Conservation (phyloP, 2,329 filamentous ascomycete genomes). For the Aureobasidium zeae region DNA sequence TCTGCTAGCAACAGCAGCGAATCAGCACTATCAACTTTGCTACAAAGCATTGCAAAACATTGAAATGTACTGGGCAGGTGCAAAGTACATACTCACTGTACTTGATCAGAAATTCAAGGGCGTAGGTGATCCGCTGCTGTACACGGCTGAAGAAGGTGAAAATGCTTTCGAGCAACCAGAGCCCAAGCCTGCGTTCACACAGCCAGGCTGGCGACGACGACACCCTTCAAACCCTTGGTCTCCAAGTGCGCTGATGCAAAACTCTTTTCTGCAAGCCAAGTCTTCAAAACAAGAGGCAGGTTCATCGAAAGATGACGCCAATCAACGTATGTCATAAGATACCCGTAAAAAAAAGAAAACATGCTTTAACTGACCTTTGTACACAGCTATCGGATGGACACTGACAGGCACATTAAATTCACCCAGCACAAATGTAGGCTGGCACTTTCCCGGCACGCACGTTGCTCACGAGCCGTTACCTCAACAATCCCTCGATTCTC, state of each 20-base stretch:
- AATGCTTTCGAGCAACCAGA: constrained; percentile 49
- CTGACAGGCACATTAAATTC: constrained; percentile 83
- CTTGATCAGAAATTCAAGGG: constrained; percentile 82
- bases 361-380: constrained; percentile 18
- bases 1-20: constrained; percentile 68
- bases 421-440: constrained; percentile 70
- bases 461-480: constrained; percentile 19
- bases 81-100: constrained; percentile 77
- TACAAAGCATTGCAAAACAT: constrained; percentile 74
- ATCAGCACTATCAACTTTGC: constrained; percentile 78
- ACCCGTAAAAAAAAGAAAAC: background rate
- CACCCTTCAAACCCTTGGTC: constrained; percentile 35
- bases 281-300: background rate
- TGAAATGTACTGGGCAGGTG: constrained; percentile 78
- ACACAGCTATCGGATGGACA: constrained; percentile 66
- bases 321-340: background rate
- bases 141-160: constrained; percentile 66
- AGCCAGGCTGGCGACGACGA: constrained; percentile 43
- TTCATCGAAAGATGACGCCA: background rate
- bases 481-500: constrained; percentile 20
- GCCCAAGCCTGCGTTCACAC: constrained; percentile 39
- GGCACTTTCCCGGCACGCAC: constrained; percentile 59
- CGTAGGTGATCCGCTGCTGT: constrained; percentile 63
- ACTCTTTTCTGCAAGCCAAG: constrained; percentile 5
- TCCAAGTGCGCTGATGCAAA: constrained; percentile 27